A percentile compares a stretch with the other conserved stretches of the same genome.
Conservation (phyloP, 2,329 filamentous ascomycete species). For the Parastagonospora avenae region DNA sequence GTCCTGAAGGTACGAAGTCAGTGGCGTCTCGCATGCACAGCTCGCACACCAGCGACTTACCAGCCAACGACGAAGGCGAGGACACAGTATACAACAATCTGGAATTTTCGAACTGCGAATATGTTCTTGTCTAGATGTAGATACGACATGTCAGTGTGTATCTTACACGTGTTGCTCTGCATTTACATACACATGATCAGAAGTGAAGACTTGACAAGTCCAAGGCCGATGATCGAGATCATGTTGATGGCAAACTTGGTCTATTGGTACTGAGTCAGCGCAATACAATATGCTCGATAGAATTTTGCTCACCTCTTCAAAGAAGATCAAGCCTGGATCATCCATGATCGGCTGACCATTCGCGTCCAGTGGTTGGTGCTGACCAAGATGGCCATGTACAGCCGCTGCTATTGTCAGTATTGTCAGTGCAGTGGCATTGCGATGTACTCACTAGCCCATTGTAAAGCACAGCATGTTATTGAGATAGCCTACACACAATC, state of each 20-base stretch:
- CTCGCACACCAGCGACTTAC: too few species aligned
- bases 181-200: constrained; percentile 22
- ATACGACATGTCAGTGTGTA: too few species aligned
- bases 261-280: constrained; percentile 6
- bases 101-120: constrained; percentile 27
- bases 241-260: constrained; percentile 36
- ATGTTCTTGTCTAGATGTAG: constrained; percentile 25
- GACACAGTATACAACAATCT: constrained; percentile 23
- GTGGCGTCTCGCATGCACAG: too few species aligned
- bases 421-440: too few species aligned
- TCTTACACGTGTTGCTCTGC: too few species aligned
- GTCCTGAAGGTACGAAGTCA: constrained; percentile 8
- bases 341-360: constrained; percentile 27
- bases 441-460: constrained; percentile 21
- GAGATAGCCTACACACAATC: constrained; percentile 18
- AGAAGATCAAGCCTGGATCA: constrained; percentile 29
- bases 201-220: constrained; percentile 37
- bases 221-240: constrained; percentile 31
- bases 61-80: constrained; percentile 27
- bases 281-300: too few species aligned
- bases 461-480: constrained; percentile 24
- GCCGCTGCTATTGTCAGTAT: constrained; percentile 13
- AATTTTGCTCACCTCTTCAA: constrained; percentile 18
- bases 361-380: constrained; percentile 24
- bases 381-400: constrained; percentile 25